A percentile compares a stretch with the other conserved stretches of the same genome.
These are phyloP conservation scores for Penicillium maclennaniae DNA, from an alignment of 495 filamentous ascomycete species.

Conservation along the genomic window DNA sequence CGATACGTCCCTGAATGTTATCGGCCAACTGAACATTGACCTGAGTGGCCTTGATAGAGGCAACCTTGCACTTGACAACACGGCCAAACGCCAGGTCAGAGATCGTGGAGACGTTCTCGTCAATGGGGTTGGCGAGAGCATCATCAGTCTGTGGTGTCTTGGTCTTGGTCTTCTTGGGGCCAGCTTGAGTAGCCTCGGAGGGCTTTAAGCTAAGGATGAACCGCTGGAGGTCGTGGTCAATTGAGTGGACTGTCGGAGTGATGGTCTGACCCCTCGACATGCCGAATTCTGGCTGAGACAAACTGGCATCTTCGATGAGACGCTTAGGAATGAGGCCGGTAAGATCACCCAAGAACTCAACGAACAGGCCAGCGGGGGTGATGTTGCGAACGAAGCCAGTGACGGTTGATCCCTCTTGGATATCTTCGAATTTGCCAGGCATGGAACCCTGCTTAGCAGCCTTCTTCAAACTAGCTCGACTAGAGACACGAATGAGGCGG, in stretches of 20 bases:
- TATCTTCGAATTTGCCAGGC: slow-evolving; percentile 61
- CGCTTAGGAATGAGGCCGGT: slow-evolving; percentile 74
- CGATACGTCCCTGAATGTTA: slow-evolving; percentile 85
- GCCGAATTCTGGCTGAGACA: slow-evolving; percentile 68
- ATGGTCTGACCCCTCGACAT: slow-evolving; percentile 69
- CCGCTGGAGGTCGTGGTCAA: slow-evolving; percentile 55
- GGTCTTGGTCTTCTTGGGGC: slow-evolving; percentile 29
- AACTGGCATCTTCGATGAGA: slow-evolving; percentile 63
- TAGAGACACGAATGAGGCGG: slow-evolving; percentile 67
- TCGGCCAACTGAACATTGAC: slow-evolving; percentile 87
- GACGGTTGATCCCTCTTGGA: slow-evolving; percentile 62
- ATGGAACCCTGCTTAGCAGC: slow-evolving; percentile 63
- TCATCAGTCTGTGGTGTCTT: slow-evolving; percentile 31
- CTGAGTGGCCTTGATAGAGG: slow-evolving; percentile 80
- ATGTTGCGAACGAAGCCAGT: slow-evolving; percentile 84
- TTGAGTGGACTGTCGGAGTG: slow-evolving; percentile 60
- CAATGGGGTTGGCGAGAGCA: slow-evolving; percentile 61
- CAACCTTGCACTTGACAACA: slow-evolving; percentile 72
- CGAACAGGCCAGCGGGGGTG: slow-evolving; percentile 70
- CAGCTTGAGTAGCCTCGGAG: slow-evolving; percentile 29
- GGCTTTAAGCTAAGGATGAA: slow-evolving; percentile 63
- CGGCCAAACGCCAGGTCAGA: slow-evolving; percentile 72
- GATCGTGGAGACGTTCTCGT: slow-evolving; percentile 58
- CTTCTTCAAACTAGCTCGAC: slow-evolving; percentile 77
- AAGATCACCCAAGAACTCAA: slow-evolving; percentile 75